Percentiles rank a stretch among this genome's conserved stretches.
These are phyloP conservation scores for Rostrohypoxylon terebratum DNA, from an alignment of 495 filamentous ascomycete species.

Conservation along the genomic window DNA sequence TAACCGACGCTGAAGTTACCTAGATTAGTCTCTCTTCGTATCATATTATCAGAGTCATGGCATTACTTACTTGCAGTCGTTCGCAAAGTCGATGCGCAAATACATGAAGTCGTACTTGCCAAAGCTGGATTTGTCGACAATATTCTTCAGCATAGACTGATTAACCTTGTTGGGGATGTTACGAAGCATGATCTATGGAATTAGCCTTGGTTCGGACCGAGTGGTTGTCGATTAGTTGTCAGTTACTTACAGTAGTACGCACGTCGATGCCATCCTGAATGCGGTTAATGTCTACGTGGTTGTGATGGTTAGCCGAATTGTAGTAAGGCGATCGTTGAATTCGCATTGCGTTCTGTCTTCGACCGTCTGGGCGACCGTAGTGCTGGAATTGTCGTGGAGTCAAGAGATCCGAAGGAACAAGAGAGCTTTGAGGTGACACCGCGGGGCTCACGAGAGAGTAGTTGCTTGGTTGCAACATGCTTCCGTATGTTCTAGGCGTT, in stretches of 20 bases:
- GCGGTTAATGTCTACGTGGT: conserved; percentile 72
- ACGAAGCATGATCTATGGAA: conserved; percentile 85
- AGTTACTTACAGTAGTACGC: conserved; percentile 73
- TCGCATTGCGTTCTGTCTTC: conserved; percentile 58
- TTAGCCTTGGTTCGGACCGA: conserved; percentile 15
- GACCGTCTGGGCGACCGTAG: conserved; percentile 47
- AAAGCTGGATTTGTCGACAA: conserved; percentile 81
- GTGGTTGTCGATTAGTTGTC: conserved; percentile 24
- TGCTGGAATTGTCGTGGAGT: conserved; percentile 47
- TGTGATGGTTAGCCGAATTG: conserved; percentile 66
- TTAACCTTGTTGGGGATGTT: conserved; percentile 95
- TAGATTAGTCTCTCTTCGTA: conserved; percentile 46
- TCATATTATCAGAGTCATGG: background rate
- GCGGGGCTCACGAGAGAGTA: conserved; percentile 52
- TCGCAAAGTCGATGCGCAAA: conserved; percentile 90
- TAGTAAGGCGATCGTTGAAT: conserved; percentile 55
- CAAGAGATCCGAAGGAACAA: conserved; percentile 34
- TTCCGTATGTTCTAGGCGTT: conserved; percentile 48
- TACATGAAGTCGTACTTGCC: conserved; percentile 96
- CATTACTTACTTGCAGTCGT: conserved; percentile 83
- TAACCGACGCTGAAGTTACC: conserved; percentile 81
- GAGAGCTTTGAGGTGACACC: conserved; percentile 40
- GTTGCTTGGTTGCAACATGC: conserved; percentile 45
- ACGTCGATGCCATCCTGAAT: conserved; percentile 76
- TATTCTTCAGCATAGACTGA: conserved; percentile 79